Percentiles rank a stretch among this genome's conserved stretches.
phyloP scores from a whole-genome alignment of 306 rosid species.

The Pueraria montana region DNA sequence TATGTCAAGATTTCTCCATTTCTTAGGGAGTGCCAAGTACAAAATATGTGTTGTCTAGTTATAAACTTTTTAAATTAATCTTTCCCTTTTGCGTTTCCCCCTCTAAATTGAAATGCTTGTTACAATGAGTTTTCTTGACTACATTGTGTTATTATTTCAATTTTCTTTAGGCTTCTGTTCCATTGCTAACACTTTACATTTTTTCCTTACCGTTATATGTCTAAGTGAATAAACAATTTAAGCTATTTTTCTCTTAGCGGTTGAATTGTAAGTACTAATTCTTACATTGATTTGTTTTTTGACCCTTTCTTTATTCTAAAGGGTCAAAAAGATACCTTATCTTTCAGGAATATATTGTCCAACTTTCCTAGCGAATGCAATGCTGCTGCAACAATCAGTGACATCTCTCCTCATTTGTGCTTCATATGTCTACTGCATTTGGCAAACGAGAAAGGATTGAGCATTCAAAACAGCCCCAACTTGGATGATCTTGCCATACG shows the following conservation, averaged over 20 bases:
- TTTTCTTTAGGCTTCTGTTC: conserved; percentile 8
- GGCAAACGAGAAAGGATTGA: conserved; percentile 92
- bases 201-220: not conserved
- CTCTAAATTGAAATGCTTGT: conserved; percentile 32
- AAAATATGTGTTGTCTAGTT: not conserved
- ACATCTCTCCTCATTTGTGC: conserved; percentile 94
- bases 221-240: conserved; percentile 1
- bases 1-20: conserved; percentile 49
- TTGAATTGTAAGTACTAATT: conserved; percentile 34
- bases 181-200: conserved; percentile 25
- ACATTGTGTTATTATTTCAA: conserved; percentile 22
- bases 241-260: conserved; percentile 11
- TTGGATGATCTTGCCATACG: conserved; percentile 77
- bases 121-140: conserved; percentile 26
- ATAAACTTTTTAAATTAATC: not conserved
- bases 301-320: conserved; percentile 41
- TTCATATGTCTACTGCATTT: conserved; percentile 93
- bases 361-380: conserved; percentile 76
- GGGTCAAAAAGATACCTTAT: conserved; percentile 63
- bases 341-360: conserved; percentile 78
- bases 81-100: not conserved
- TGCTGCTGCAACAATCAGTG: conserved; percentile 73
- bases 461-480: conserved; percentile 66
- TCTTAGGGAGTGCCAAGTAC: not conserved
- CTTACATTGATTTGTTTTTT: conserved; percentile 29